Base-by-base conservation (phyloP, 2,329 filamentous ascomycete species). In the Gliomastix tumulicola region DNA sequence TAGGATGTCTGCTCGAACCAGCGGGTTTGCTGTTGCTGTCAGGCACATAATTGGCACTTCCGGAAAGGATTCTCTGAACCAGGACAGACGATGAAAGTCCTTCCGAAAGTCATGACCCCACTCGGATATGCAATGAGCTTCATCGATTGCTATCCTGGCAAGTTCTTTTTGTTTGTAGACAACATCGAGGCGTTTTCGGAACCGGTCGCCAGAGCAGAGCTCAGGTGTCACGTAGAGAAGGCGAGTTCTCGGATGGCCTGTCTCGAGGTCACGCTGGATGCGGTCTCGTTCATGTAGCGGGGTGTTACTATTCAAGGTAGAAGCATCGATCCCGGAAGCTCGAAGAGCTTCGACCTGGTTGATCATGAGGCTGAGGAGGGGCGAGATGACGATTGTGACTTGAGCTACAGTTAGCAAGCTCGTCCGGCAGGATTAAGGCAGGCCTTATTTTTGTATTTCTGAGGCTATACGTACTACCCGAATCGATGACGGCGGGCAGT, bases 81-180 rank as follows among this genome's bases (percentile, higher is more conserved):
- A 96, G 3, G 77, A 82, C 7, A 97, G 71, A 16, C 83, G 76
- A 53, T 92, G 88, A 61, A 95, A 97, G 39, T 88, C 85, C 23
- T 82, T 85, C n/a, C 90, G 83, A 55, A 97, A 97, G 58, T 97
- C 90, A 56, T 97, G 89, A 3, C 90, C 90, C 90, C 90, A 96
- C 79, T 96, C 89, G 18, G 87, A 94, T 48, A 97, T 94, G 57
- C 90, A 97, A 58, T 97, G 90, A 3, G 90, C 90, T 63, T 97
- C 90, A 53, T 97, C 90, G 39, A 97, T 81, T 33, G 85, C 90
- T 44, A 97, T 78, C 12, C 90, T 79, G 9, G 84, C 82, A n/a
- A 97, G 74, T 60, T 96, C 87, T 39, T 76, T 76, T 56, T 96
- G 88, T 40, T 78, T 67, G 53, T 96, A 68, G 12, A 96, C 82